A percentile compares a stretch with the other conserved stretches of the same genome.
Conservation (phyloP, 345 rosid genomes). For the Abelmoschus esculentus region DNA sequence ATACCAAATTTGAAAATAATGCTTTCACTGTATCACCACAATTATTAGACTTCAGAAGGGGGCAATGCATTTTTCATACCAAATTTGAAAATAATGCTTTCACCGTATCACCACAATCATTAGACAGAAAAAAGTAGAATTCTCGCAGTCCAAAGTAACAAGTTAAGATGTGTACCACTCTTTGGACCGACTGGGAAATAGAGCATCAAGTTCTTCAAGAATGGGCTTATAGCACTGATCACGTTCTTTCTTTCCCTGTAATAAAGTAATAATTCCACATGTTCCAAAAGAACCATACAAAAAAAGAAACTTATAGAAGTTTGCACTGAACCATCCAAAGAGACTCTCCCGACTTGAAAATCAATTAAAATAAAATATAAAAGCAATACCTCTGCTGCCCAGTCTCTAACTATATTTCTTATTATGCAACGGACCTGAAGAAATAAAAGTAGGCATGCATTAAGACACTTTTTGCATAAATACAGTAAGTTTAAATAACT, state of each 20-base stretch:
- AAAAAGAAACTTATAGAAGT: not conserved
- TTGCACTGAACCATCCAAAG: slow-evolving; percentile 7
- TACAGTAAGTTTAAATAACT: not conserved
- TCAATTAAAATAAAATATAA: not conserved
- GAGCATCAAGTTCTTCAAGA: slow-evolving; percentile 75
- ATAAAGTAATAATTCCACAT: slow-evolving; percentile 1
- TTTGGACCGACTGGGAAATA: slow-evolving; percentile 63
- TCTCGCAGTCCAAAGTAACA: not conserved
- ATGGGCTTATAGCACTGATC: slow-evolving; percentile 90
- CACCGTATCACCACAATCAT: not conserved
- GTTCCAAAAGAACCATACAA: not conserved
- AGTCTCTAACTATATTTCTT: slow-evolving; percentile 94
- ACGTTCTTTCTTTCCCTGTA: slow-evolving; percentile 80
- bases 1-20: not conserved
- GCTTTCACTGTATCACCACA: not conserved
- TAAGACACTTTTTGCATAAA: not conserved
- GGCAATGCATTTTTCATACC: not conserved
- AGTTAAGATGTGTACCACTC: slow-evolving; percentile 38
- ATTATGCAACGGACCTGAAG: slow-evolving; percentile 90
- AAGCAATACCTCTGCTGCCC: slow-evolving; percentile 86
- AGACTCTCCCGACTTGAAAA: slow-evolving; percentile 3
- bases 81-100: too few species aligned
- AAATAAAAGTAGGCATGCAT: slow-evolving; percentile 10
- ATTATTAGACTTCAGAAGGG: not conserved
- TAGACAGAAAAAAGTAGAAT: not conserved